Base-by-base conservation (phyloP, 2,329 filamentous ascomycete species). In the Colletotrichum viniferum region DNA sequence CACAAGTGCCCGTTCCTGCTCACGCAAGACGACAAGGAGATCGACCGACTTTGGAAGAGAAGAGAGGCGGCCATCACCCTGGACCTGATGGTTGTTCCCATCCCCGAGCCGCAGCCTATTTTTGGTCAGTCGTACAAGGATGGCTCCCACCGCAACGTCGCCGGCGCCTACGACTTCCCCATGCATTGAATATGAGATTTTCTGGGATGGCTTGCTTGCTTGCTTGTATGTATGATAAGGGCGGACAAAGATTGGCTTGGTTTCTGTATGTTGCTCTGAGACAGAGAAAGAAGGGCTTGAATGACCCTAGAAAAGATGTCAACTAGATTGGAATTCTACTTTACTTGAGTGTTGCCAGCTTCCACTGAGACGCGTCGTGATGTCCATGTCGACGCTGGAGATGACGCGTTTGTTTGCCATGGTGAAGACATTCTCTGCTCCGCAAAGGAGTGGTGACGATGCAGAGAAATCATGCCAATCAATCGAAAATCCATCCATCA, bases 1-100 rank as follows among this genome's bases (percentile, higher is more conserved):
- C 2, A 28, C 4, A 66, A 48, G 10, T 71, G 68, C 8, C 28
- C 7, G 18, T 74, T 61, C 58, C 48, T 74, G 68, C 70, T 16
- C 6, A 24, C 8, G 10, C 72, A 71, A 21, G 38, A 60, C 4
- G 52, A 71, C 4, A 52, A 30, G 8, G 65, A 70, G 3, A 26
- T 77, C 38, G 62, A 68, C 21, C 61, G 73, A 26, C 28, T 55
- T 24, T 77, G 72, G 72, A 56, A 38, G n/a, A 71, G 52, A 52
- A 28, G 68, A 28, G 52, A 62, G 21, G 52, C 72, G 4, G 24
- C 77, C 2, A 76, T 78, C 61, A 67, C 78, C 30, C 64, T 79
- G 4, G 76, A 77, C 4, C 78, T 79, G 6, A 43, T 76, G 7
- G 36, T 66, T 4, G 72, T 74, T n/a, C 72, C 72, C 7, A 28